Evolutionary conservation across 139 green algal species (phyloP).

Genomic region (Tetradesmus lagerheimii): DNA sequence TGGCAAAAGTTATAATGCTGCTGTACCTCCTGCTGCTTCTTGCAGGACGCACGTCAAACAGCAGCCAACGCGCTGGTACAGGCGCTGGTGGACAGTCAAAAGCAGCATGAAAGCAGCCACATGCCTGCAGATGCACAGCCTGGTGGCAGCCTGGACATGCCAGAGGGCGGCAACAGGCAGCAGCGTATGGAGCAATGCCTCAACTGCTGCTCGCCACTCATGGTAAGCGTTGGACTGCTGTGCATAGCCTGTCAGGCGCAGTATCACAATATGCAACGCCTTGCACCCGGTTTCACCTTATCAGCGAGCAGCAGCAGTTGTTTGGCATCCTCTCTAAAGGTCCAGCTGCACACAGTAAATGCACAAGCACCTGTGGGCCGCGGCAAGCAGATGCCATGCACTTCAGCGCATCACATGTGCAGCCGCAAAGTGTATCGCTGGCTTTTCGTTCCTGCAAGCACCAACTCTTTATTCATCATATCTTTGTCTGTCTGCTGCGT

Average conservation of each 20-base stretch:
- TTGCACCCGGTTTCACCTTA: too few species aligned
- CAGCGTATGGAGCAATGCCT: constrained; percentile 55
- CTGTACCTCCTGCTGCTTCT: background rate
- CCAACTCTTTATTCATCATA: too few species aligned
- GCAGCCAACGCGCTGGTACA: constrained; percentile 53
- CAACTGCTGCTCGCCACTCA: constrained; percentile 65
- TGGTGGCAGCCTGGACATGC: constrained; percentile 47
- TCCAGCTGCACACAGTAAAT: background rate
- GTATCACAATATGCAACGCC: too few species aligned
- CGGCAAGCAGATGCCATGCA: too few species aligned
- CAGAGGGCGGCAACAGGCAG: constrained; percentile 21
- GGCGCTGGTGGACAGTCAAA: constrained; percentile 58
- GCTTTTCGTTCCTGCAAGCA: background rate
- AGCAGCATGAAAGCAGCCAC: constrained; percentile 32
- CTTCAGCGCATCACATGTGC: too few species aligned
- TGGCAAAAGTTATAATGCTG: background rate
- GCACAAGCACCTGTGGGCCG: background rate
- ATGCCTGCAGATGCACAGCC: background rate
- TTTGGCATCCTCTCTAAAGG: background rate
- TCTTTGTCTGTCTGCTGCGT: background rate
- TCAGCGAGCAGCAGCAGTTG: background rate
- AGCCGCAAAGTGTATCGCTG: too few species aligned
- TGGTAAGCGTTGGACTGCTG: constrained; percentile 49
- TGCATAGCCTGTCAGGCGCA: too few species aligned
- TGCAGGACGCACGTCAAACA: constrained; percentile 47